Conservation (phyloP, 176 grass and related monocot species). For the Phragmites australis region DNA sequence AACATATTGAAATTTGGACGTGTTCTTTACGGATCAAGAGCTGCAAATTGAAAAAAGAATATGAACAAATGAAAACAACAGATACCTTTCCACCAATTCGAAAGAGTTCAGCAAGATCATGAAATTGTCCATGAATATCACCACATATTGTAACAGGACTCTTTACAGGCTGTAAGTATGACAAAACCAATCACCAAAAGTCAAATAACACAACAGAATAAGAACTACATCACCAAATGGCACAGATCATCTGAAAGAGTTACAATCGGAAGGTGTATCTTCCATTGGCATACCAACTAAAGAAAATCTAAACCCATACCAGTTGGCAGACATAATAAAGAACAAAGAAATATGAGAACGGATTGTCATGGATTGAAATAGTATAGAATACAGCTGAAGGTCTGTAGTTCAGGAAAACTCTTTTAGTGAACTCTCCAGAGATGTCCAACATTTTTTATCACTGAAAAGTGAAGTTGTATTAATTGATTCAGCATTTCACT, state of each 20-base stretch:
- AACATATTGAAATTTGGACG: slow-evolving; percentile 10
- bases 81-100: slow-evolving; percentile 94
- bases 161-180: slow-evolving; percentile 78
- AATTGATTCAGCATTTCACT: neutral
- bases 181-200: slow-evolving; percentile 24
- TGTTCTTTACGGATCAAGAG: neutral
- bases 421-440: neutral
- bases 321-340: neutral
- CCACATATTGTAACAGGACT: slow-evolving; percentile 97
- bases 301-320: neutral
- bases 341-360: neutral
- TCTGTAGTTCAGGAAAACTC: neutral
- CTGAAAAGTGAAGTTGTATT: neutral
- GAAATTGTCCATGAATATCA: slow-evolving; percentile 99
- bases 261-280: neutral
- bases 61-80: neutral
- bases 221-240: slow-evolving; percentile 11
- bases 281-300: neutral
- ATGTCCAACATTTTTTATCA: slow-evolving; percentile 1
- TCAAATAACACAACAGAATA: slow-evolving; percentile 15
- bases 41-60: neutral
- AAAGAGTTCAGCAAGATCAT: slow-evolving; percentile 95
- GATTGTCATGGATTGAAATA: neutral
- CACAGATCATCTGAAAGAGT: neutral
- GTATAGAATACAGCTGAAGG: neutral